phyloP scores from a whole-genome alignment of 1,284 basidiomycete genomes.

The Pseudozyma sp. region DNA sequence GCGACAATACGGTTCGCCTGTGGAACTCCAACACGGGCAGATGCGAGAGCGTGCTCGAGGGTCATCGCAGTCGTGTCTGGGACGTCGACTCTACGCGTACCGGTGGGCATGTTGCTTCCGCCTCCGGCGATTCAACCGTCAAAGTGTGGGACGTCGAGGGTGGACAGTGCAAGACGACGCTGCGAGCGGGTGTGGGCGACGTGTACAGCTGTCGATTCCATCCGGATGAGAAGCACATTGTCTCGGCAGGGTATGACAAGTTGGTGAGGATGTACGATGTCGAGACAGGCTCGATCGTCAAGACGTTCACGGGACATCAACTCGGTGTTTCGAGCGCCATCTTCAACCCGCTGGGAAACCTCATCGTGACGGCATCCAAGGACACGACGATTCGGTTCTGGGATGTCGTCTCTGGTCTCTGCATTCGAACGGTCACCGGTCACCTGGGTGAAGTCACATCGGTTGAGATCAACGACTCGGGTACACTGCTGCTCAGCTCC shows the following conservation, averaged over 20 bases:
- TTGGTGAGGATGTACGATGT: constrained; percentile 71
- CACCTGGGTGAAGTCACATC: constrained; percentile 72
- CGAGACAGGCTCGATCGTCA: constrained; percentile 69
- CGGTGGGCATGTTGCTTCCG: constrained; percentile 67
- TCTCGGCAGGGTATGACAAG: constrained; percentile 71
- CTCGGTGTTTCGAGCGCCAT: constrained; percentile 70
- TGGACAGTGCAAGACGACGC: constrained; percentile 41
- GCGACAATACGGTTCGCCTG: constrained; percentile 65
- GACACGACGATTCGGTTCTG: constrained; percentile 72
- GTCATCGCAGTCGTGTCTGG: constrained; percentile 71
- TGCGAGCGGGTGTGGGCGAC: constrained; percentile 68
- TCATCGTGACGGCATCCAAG: constrained; percentile 71
- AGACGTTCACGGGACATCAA: constrained; percentile 72
- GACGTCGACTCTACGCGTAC: constrained; percentile 67
- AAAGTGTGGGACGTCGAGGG: constrained; percentile 70
- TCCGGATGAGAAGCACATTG: constrained; percentile 68
- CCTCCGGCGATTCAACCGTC: constrained; percentile 71
- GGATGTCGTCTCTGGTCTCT: constrained; percentile 71
- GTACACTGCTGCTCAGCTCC: constrained; percentile 70
- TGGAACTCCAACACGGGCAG: constrained; percentile 61
- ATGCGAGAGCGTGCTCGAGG: constrained; percentile 64
- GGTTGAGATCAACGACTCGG: constrained; percentile 71
- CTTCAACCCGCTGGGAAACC: constrained; percentile 70
- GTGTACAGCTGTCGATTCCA: constrained; percentile 71
- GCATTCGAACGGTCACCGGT: constrained; percentile 70